These are phyloP conservation scores for Parmales sp. DNA, from an alignment of 108 stramenopile species.

Conservation along the genomic window DNA sequence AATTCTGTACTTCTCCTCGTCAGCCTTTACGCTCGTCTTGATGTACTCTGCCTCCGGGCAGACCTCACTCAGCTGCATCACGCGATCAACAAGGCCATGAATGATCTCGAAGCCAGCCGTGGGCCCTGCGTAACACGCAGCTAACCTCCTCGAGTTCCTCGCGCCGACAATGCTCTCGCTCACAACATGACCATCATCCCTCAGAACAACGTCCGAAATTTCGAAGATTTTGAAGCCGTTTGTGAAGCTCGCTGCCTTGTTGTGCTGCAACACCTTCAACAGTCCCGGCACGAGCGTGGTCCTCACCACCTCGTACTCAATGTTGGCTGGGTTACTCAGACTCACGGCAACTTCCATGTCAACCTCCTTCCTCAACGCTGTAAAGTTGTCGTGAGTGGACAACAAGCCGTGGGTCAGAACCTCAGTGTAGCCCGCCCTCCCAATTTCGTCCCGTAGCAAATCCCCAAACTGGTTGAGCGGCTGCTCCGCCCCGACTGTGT, in stretches of 20 bases:
- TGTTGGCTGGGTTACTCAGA: constrained; percentile 91
- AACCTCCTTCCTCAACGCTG: constrained; percentile 57
- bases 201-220: constrained; percentile 86
- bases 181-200: constrained; percentile 67
- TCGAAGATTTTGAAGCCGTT: constrained; percentile 83
- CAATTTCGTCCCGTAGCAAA: constrained; percentile 90
- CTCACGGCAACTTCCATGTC: constrained; percentile 53
- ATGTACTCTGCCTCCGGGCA: constrained; percentile 63
- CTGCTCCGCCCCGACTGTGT: constrained; percentile 70
- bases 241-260: constrained; percentile 66
- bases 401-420: constrained; percentile 83
- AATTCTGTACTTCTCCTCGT: constrained; percentile 50
- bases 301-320: constrained; percentile 92
- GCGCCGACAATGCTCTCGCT: constrained; percentile 87
- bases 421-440: constrained; percentile 83
- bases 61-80: constrained; percentile 89
- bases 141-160: constrained; percentile 69
- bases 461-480: constrained; percentile 84
- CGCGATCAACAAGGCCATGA: constrained; percentile 91
- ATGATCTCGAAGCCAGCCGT: constrained; percentile 97
- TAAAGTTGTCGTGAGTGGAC: constrained; percentile 84
- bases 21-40: constrained; percentile 48
- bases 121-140: constrained; percentile 83
- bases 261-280: constrained; percentile 88
- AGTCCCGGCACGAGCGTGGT: constrained; percentile 90